Evolutionary conservation across 306 rosid genomes (phyloP).

Genomic region (Bauhinia variegata): DNA sequence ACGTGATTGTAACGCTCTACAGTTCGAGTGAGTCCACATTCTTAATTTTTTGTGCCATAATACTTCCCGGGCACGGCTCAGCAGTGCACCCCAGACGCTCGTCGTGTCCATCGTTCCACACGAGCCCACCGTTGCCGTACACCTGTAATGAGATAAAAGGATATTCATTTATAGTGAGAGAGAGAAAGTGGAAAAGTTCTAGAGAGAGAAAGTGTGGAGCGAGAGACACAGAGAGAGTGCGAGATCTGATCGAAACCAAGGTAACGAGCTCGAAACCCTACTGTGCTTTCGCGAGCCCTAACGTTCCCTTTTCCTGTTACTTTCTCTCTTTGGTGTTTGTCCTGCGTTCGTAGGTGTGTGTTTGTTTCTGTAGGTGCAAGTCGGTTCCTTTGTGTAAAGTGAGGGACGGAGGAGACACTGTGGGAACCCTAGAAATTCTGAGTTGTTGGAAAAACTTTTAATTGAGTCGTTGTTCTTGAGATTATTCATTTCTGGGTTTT

Average conservation of each 20-base stretch:
- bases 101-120: slow-evolving; percentile 47
- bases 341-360: neutral
- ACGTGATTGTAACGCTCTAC: rapidly evolving
- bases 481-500: slow-evolving; percentile 27
- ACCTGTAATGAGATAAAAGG: slow-evolving; percentile 74
- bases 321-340: neutral
- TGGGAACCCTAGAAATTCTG: slow-evolving; percentile 30
- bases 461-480: slow-evolving; percentile 30
- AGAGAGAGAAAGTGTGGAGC: slow-evolving; percentile 75
- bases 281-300: slow-evolving; percentile 38
- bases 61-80: slow-evolving; percentile 66
- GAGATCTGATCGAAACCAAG: slow-evolving; percentile 74
- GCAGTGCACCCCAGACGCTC: slow-evolving; percentile 56
- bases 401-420: slow-evolving; percentile 11
- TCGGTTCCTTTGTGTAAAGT: slow-evolving; percentile 15
- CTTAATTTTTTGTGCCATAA: slow-evolving; percentile 40
- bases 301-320: neutral
- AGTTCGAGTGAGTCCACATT: slow-evolving; percentile 32
- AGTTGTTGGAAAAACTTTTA: neutral
- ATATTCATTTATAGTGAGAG: slow-evolving; percentile 38
- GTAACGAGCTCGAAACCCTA: slow-evolving; percentile 55
- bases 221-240: slow-evolving; percentile 37
- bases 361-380: slow-evolving; percentile 11
- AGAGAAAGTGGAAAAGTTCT: slow-evolving; percentile 36
- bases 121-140: slow-evolving; percentile 68